phyloP scores from a whole-genome alignment of 768 basidiomycete species.

The Lentinus brumalis region DNA sequence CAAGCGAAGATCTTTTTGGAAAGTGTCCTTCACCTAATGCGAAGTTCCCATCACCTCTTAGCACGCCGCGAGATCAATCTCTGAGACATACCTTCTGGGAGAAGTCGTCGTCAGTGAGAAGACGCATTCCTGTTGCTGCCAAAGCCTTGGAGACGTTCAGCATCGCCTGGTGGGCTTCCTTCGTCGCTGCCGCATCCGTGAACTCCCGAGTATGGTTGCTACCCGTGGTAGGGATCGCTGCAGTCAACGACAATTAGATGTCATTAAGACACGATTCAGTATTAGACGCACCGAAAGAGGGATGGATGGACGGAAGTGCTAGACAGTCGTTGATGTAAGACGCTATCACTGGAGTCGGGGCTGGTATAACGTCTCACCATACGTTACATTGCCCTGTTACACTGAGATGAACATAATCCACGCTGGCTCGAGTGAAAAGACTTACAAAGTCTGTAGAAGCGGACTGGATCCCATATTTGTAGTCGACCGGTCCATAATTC shows the following conservation, averaged over 20 bases:
- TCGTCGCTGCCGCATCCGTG: slow-evolving; percentile 59
- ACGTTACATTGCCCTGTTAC: slow-evolving; percentile 70
- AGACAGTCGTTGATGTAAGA: background rate
- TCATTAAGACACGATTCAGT: background rate
- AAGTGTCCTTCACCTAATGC: slow-evolving; percentile 51
- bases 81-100: slow-evolving; percentile 46
- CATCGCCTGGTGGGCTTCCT: slow-evolving; percentile 64
- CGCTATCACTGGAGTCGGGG: background rate
- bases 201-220: slow-evolving; percentile 81
- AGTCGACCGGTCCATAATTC: slow-evolving; percentile 63
- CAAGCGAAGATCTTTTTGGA: slow-evolving; percentile 42
- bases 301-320: slow-evolving; percentile 72
- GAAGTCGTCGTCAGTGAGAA: slow-evolving; percentile 69
- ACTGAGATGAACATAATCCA: background rate
- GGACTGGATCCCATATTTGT: slow-evolving; percentile 64
- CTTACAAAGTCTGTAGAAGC: slow-evolving; percentile 87
- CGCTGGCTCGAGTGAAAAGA: slow-evolving; percentile 9
- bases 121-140: slow-evolving; percentile 68
- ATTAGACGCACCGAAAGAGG: slow-evolving; percentile 53
- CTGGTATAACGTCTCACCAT: slow-evolving; percentile 45
- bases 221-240: slow-evolving; percentile 81
- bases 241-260: no score
- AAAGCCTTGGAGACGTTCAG: slow-evolving; percentile 71
- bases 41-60: background rate
- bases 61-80: background rate